These are phyloP conservation scores for Xylaria sp. DNA, from an alignment of 2,329 filamentous ascomycete species.

Conservation along the genomic window DNA sequence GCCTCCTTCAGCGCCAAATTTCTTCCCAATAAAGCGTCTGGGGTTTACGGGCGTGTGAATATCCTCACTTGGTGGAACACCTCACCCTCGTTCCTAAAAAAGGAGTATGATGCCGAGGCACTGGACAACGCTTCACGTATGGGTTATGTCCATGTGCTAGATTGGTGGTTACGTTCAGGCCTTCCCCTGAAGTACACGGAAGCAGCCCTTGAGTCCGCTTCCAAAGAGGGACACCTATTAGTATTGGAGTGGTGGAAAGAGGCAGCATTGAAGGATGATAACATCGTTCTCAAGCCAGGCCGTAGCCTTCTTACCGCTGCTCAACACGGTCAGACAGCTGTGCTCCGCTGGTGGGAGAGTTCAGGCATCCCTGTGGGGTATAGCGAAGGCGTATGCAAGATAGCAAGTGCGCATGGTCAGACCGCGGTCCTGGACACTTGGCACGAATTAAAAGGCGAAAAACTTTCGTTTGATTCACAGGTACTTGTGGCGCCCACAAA, in stretches of 20 bases:
- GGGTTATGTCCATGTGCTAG: slow-evolving; percentile 84
- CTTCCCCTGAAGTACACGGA: slow-evolving; percentile 88
- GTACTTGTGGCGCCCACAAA: slow-evolving; percentile 89
- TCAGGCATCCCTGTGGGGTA: slow-evolving; percentile 83
- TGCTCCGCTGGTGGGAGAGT: slow-evolving; percentile 88
- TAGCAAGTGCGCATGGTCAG: slow-evolving; percentile 86
- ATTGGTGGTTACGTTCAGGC: slow-evolving; percentile 88
- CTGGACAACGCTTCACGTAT: slow-evolving; percentile 88
- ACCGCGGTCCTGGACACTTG: slow-evolving; percentile 86
- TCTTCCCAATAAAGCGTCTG: slow-evolving; percentile 87
- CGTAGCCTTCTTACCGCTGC: slow-evolving; percentile 86
- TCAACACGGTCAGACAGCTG: slow-evolving; percentile 80
- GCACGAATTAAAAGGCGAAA: slow-evolving; percentile 77
- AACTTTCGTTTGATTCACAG: slow-evolving; percentile 81
- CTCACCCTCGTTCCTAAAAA: slow-evolving; percentile 82
- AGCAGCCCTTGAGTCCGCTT: slow-evolving; percentile 86
- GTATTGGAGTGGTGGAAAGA: slow-evolving; percentile 95
- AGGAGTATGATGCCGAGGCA: slow-evolving; percentile 86
- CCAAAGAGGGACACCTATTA: slow-evolving; percentile 82
- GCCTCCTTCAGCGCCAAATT: slow-evolving; percentile 82
- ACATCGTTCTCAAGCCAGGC: slow-evolving; percentile 77
- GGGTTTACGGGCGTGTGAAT: slow-evolving; percentile 83
- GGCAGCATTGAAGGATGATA: slow-evolving; percentile 69
- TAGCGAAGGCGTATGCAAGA: slow-evolving; percentile 83
- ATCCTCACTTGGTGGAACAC: slow-evolving; percentile 93